Evolutionary conservation across 139 green algal genomes (phyloP), one percentile per base, ranked within the genome.

Genomic region (Haematococcus lacustris): DNA sequence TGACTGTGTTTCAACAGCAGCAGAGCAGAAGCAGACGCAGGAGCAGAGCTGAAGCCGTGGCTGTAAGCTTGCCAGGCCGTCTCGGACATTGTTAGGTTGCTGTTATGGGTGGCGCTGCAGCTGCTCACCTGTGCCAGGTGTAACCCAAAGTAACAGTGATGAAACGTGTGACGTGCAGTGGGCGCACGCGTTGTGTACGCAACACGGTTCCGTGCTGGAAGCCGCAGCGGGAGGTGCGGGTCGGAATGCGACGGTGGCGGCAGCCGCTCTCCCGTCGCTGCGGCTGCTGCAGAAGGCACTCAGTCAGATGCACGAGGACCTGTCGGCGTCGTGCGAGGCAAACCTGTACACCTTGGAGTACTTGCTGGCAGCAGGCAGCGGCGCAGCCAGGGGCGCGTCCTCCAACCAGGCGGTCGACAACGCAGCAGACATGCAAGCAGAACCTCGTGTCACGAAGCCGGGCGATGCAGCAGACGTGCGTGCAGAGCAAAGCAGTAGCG

Each of bases 341-440:
- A 96, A 96, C 70, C 26, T 93, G 76, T 92, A 96, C 74, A 78
- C 59, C 4, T 78, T 97, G 61, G 70, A 91, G 9, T 97, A 97
- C 71, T 51, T 97, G 33, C 39, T 77, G 40, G 28, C 39, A 2
- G 66, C 40, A 30, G 66, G 66, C 3, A 7, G n/a, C 40, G 25
- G 32, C 6, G 41, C 37, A 38, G 3, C 25, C 3, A 40, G 35
- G 2, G 37, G 37, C 2, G 37, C 63, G 33, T 6, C 2, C 2
- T 21, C 5, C 13, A 3, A 9, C 6, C 13, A 25, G 26, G 39
- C 39, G 66, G 68, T 39, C 66, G 39, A 25, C 9, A n/a, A 2
- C 3, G 67, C 9, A 25, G 28, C 25, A 4, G 66, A 60, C 30
- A 23, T 5, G 2, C 6, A 39, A 4, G 69, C 51, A n/a, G 68